Base-by-base conservation (phyloP, 331 rosid species). In the Quercus phellos region DNA sequence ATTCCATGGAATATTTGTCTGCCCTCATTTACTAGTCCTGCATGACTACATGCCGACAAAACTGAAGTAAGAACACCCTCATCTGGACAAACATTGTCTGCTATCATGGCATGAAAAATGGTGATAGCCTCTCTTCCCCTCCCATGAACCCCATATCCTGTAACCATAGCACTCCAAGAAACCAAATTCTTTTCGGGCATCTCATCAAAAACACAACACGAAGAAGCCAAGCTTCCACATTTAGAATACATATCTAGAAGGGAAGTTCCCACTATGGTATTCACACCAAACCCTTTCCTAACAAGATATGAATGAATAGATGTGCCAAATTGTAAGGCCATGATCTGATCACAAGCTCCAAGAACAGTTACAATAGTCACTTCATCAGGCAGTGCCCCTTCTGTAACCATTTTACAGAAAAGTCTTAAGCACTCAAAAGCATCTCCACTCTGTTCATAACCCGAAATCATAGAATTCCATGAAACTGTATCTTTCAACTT, bases 381-480 rank as follows among this genome's bases (percentile, higher is more conserved):
- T 79, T 87, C 95, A 85, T 90, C 91, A 50, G 85, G 87, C 63
- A 74, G 73, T 50, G 42, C 77, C 58, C 73, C 87, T 78, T 71
- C 90, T 58, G 35, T 60, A 56, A 87, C 32, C 93, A 88, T 87
- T 34, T 73, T 85, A 43, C 84, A 66, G 85, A 89, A 87, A 84
- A 87, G 88, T 76, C 82, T 80, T 55, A 87, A 68, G 75, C 83
- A 83, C 74, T 87, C 73, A 79, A 90, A 89, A 72, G 86, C 88
- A 72, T 82, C 80, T 22, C 93, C 90, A 17, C 35, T 74, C 70
- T 21, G 77, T 74, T 85, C 89, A 77, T 78, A 84, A 55, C 90
- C 91, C 1, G 91, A 76, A 68, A 90, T 85, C 87, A 90, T 87
- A 59, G 87, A 89, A 81, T 85, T 90, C 93, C 92, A 87, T 0